Evolutionary conservation across 805 yeast species (phyloP).

Genomic region (Wickerhamiella vanderwaltii): DNA sequence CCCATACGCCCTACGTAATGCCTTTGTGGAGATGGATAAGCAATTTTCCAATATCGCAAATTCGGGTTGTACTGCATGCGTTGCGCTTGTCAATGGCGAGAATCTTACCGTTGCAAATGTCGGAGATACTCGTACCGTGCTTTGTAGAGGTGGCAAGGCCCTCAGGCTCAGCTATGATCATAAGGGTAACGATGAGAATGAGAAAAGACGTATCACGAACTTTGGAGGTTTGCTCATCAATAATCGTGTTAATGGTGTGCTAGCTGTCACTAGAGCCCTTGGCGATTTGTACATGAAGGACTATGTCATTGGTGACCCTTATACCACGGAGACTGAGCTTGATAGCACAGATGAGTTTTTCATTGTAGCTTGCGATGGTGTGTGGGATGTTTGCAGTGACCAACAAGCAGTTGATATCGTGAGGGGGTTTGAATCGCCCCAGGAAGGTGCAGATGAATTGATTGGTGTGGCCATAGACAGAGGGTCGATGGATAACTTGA

Average conservation of each 20-base stretch:
- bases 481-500: slow-evolving; percentile 80
- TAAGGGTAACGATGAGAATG: slow-evolving; percentile 73
- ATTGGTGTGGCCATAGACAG: slow-evolving; percentile 64
- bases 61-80: slow-evolving; percentile 93
- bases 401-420: slow-evolving; percentile 70
- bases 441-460: slow-evolving; percentile 51
- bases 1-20: slow-evolving; percentile 43
- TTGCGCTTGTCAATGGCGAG: slow-evolving; percentile 42
- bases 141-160: slow-evolving; percentile 64
- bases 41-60: slow-evolving; percentile 54
- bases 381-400: slow-evolving; percentile 91
- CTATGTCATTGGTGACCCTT: slow-evolving; percentile 80
- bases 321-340: slow-evolving; percentile 77
- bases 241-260: slow-evolving; percentile 86
- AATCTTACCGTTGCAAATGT: slow-evolving; percentile 89
- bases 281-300: slow-evolving; percentile 92
- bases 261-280: slow-evolving; percentile 85
- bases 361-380: slow-evolving; percentile 90
- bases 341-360: slow-evolving; percentile 57
- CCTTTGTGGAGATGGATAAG: slow-evolving; percentile 67
- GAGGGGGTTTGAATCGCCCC: slow-evolving; percentile 39
- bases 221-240: slow-evolving; percentile 83
- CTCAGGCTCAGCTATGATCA: slow-evolving; percentile 82
- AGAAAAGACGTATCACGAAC: slow-evolving; percentile 58
- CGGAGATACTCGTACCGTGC: slow-evolving; percentile 80